phyloP scores from a whole-genome alignment of 1,139 yeast genomes.

The Zhuliangozyma blackwelliae region DNA sequence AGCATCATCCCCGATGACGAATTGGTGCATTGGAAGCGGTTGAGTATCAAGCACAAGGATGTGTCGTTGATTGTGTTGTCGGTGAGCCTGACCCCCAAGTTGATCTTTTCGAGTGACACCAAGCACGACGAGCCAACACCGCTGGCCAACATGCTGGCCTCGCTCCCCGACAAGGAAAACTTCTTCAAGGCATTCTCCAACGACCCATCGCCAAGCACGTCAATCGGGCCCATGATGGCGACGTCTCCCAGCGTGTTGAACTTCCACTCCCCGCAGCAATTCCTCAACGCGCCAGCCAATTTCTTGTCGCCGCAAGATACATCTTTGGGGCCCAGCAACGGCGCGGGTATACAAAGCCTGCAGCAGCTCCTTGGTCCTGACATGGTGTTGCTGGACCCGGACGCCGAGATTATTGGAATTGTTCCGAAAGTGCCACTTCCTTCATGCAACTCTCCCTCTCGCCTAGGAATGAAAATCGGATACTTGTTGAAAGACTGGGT shows the following conservation, averaged over 20 bases:
- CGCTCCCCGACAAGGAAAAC: slow-evolving; percentile 7
- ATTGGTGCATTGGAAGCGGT: slow-evolving; percentile 68
- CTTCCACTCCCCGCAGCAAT: slow-evolving; percentile 40
- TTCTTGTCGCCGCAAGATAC: slow-evolving; percentile 33
- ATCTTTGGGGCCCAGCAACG: not conserved
- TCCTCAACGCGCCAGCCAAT: slow-evolving; percentile 30
- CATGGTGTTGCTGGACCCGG: slow-evolving; percentile 42
- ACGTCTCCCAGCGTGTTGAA: slow-evolving; percentile 33
- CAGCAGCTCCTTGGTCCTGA: slow-evolving; percentile 16
- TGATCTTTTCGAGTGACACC: slow-evolving; percentile 32
- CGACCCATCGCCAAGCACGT: slow-evolving; percentile 20
- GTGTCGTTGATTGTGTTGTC: slow-evolving; percentile 70
- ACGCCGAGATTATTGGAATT: slow-evolving; percentile 60
- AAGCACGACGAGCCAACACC: not conserved
- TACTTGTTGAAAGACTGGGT: slow-evolving; percentile 46
- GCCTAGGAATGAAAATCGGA: slow-evolving; percentile 70
- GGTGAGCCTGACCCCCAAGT: slow-evolving; percentile 59
- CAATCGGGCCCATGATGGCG: slow-evolving; percentile 22
- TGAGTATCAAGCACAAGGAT: slow-evolving; percentile 57
- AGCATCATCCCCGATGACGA: slow-evolving; percentile 79
- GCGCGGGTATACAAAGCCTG: not conserved
- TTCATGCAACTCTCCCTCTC: slow-evolving; percentile 63
- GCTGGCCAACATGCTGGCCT: not conserved
- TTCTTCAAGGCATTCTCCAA: slow-evolving; percentile 18
- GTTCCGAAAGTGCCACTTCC: slow-evolving; percentile 61